These are phyloP conservation scores for Mrakia frigida DNA, from an alignment of 768 basidiomycete species.

Conservation along the genomic window DNA sequence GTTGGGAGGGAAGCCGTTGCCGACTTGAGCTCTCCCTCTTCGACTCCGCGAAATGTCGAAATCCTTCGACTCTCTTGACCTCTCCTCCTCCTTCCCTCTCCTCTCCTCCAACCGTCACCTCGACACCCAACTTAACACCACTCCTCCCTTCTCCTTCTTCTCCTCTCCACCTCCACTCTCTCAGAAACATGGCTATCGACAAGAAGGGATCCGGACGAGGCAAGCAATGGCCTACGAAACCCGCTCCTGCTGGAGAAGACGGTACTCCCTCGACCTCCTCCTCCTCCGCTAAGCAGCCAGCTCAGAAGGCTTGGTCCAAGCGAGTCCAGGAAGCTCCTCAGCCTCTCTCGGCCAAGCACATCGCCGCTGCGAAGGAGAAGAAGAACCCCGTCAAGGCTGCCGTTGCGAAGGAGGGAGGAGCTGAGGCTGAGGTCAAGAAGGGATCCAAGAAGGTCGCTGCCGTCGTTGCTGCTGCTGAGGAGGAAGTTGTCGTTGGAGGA, in stretches of 20 bases:
- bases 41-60: not conserved
- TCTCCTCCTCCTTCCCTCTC: not conserved
- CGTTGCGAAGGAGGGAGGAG: not conserved
- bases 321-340: slow-evolving; percentile 29
- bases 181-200: slow-evolving; percentile 20
- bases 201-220: slow-evolving; percentile 11
- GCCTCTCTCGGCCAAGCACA: slow-evolving; percentile 23
- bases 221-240: slow-evolving; percentile 3
- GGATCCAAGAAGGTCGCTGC: no score
- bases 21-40: not conserved
- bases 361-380: slow-evolving; percentile 15
- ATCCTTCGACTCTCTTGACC: not conserved
- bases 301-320: slow-evolving; percentile 29
- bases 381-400: slow-evolving; percentile 6
- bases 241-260: not conserved
- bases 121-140: not conserved
- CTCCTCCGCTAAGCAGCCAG: not conserved
- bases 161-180: not conserved
- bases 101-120: not conserved
- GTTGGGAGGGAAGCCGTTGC: not conserved
- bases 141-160: not conserved
- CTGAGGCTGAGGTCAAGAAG: not conserved
- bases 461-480: not conserved
- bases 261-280: not conserved
- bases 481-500: not conserved